A percentile compares a stretch with the other conserved stretches of the same genome.
phyloP scores from a whole-genome alignment of 169 alveolate genomes.

The Theileria parva region DNA sequence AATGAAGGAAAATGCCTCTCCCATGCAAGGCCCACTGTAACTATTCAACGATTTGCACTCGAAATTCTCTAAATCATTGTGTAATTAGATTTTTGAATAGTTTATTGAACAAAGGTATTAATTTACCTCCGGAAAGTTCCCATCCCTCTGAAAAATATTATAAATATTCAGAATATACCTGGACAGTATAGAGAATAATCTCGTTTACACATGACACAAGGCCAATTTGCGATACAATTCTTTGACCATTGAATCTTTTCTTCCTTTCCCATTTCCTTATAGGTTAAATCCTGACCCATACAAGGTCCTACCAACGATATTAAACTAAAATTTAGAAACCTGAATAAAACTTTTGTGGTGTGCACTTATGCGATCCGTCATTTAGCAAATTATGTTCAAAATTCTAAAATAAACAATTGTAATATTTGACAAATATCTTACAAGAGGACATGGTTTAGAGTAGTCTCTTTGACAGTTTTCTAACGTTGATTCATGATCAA shows the following conservation, averaged over 20 bases:
- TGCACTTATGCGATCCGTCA: slow-evolving; percentile 37
- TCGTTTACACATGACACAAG: slow-evolving; percentile 72
- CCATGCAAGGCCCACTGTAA: slow-evolving; percentile 56
- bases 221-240: slow-evolving; percentile 76
- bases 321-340: slow-evolving; percentile 26
- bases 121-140: slow-evolving; percentile 6
- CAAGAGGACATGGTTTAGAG: slow-evolving; percentile 75
- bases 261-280: slow-evolving; percentile 62
- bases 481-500: slow-evolving; percentile 60
- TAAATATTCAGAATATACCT: slow-evolving; percentile 31
- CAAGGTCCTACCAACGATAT: slow-evolving; percentile 70
- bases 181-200: slow-evolving; percentile 72
- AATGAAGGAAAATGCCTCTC: slow-evolving; percentile 28
- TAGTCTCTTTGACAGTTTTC: slow-evolving; percentile 74
- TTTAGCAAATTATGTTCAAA: slow-evolving; percentile 25
- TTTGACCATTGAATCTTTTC: slow-evolving; percentile 69
- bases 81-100: background rate
- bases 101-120: background rate
- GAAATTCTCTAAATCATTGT: background rate
- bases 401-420: slow-evolving; percentile 21
- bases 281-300: slow-evolving; percentile 68
- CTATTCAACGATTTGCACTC: slow-evolving; percentile 29
- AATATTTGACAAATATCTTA: slow-evolving; percentile 15
- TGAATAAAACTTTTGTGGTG: slow-evolving; percentile 43
- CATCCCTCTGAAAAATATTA: background rate